A percentile compares a stretch with the other conserved stretches of the same genome.
These are phyloP conservation scores for Colletotrichum sojae DNA, from an alignment of 2,329 filamentous ascomycete species.

Conservation along the genomic window DNA sequence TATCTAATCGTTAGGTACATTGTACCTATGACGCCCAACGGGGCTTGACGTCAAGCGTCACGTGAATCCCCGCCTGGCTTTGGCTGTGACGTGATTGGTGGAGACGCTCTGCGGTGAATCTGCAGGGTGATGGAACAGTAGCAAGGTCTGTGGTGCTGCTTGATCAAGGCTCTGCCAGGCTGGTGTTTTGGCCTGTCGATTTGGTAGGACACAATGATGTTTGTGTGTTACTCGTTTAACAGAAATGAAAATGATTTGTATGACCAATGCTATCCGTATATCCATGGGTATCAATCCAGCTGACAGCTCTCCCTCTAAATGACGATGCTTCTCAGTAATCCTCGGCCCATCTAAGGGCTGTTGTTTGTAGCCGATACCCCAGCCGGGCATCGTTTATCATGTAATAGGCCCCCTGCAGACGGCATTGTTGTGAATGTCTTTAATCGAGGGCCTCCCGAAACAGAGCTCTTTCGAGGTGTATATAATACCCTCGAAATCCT, in stretches of 20 bases:
- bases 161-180: background rate
- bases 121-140: background rate
- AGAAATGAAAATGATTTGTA: background rate
- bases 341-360: background rate
- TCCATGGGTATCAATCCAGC: constrained; percentile 26
- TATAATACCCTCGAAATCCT: no score
- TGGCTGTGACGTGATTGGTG: constrained; percentile 10
- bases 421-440: no score
- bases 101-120: background rate
- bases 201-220: background rate
- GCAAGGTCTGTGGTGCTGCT: background rate
- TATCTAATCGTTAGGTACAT: no score
- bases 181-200: background rate
- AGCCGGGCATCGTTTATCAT: no score
- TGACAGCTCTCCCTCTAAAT: background rate
- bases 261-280: background rate
- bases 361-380: no score
- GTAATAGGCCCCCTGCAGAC: no score
- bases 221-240: background rate
- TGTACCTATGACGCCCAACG: background rate
- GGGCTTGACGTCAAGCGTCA: constrained; percentile 40
- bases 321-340: background rate
- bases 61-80: constrained; percentile 31
- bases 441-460: no score
- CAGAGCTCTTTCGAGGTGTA: no score